phyloP scores from a whole-genome alignment of 768 basidiomycete genomes.

The Serendipita vermifera region DNA sequence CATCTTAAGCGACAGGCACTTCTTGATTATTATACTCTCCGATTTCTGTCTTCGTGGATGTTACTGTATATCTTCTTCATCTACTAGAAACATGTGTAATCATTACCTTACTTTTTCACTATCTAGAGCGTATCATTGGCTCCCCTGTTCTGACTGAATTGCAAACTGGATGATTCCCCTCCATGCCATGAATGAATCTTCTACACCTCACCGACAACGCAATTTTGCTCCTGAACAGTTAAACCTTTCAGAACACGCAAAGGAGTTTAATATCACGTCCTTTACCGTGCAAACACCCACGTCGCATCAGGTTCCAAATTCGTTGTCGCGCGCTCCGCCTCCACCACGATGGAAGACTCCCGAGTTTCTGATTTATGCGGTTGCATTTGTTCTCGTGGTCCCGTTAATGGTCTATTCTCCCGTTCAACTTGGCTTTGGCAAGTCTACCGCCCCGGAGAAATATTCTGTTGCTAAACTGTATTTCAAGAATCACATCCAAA shows the following conservation, averaged over 20 bases:
- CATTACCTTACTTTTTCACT: not conserved
- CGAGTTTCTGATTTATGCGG: slow-evolving; percentile 70
- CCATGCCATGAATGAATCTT: slow-evolving; percentile 6
- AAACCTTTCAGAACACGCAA: not conserved
- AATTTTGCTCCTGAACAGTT: not conserved
- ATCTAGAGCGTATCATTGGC: not conserved
- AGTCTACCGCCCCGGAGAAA: no score
- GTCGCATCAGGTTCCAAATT: not conserved
- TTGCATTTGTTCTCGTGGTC: slow-evolving; percentile 45
- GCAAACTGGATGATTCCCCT: slow-evolving; percentile 1
- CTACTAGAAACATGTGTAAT: not conserved
- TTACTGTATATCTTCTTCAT: no score
- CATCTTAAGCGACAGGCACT: no score
- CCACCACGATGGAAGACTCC: slow-evolving; percentile 59
- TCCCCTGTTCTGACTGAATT: not conserved
- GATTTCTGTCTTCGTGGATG: no score
- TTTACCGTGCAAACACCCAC: slow-evolving; percentile 6
- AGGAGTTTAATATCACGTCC: not conserved
- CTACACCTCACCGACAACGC: not conserved
- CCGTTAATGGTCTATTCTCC: slow-evolving; percentile 70
- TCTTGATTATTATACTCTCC: no score
- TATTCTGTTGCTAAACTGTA: not conserved
- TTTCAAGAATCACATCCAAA: slow-evolving; percentile 61
- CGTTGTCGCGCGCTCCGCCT: slow-evolving; percentile 16
- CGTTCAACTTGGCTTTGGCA: slow-evolving; percentile 57